Conservation (phyloP, 2,329 filamentous ascomycete species). For the Beauveria sp. region DNA sequence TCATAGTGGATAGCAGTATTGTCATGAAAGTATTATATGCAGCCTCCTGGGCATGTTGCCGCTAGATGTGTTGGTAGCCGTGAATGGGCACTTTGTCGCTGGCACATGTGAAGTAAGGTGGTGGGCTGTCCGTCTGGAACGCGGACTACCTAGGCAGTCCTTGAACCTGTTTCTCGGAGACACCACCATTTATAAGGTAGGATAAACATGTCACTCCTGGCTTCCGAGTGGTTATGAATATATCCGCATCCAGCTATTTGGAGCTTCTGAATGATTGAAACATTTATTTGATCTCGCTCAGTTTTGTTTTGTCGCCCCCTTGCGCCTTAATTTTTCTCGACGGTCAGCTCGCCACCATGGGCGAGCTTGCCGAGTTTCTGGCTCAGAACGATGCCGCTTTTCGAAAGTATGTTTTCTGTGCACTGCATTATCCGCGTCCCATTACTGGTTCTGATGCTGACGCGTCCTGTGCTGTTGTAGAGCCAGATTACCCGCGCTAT, state of each 20-base stretch:
- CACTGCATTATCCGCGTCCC: too few relatives aligned
- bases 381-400: constrained; percentile 55
- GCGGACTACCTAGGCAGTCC: neutral
- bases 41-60: neutral
- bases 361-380: constrained; percentile 61
- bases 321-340: neutral
- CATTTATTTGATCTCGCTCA: neutral
- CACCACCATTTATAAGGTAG: neutral
- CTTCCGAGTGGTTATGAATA: neutral
- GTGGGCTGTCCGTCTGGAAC: neutral
- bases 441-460: neutral
- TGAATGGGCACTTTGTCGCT: neutral
- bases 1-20: neutral
- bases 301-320: neutral
- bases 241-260: neutral
- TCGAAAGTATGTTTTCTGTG: constrained; percentile 36
- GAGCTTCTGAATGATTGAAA: neutral
- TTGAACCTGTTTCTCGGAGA: neutral
- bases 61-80: neutral
- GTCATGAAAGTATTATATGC: neutral
- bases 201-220: neutral
- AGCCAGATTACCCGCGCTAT: constrained; percentile 74
- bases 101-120: neutral
- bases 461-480: constrained; percentile 31
- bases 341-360: constrained; percentile 37